Conservation (phyloP, 2,329 filamentous ascomycete genomes). For the Graphilbum sp. region DNA sequence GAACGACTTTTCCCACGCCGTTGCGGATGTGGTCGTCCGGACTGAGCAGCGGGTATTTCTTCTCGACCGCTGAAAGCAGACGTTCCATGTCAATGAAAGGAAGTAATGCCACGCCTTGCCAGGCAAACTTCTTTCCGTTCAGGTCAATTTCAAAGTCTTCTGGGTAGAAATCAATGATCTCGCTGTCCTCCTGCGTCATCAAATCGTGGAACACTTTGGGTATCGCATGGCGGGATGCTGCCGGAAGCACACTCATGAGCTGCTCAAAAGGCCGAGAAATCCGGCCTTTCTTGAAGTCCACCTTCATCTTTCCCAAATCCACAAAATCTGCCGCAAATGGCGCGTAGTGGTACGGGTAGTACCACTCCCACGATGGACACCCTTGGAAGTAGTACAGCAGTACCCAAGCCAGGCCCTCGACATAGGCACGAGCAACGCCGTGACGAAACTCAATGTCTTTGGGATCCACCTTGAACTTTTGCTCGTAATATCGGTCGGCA, state of each 20-base stretch:
- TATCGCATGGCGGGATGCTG: slow-evolving; percentile 80
- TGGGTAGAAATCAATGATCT: slow-evolving; percentile 96
- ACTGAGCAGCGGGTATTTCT: slow-evolving; percentile 65
- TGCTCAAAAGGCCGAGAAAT: slow-evolving; percentile 92
- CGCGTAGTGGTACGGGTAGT: slow-evolving; percentile 96
- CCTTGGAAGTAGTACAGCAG: slow-evolving; percentile 95
- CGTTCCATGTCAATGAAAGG: slow-evolving; percentile 93
- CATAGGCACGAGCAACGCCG: slow-evolving; percentile 79
- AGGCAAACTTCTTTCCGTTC: slow-evolving; percentile 96
- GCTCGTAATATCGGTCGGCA: slow-evolving; percentile 87
- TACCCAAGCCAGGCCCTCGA: slow-evolving; percentile 90
- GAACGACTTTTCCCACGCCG: slow-evolving; percentile 58
- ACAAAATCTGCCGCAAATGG: slow-evolving; percentile 94
- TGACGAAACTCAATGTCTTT: slow-evolving; percentile 74
- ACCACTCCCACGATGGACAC: slow-evolving; percentile 98
- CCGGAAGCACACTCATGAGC: slow-evolving; percentile 92
- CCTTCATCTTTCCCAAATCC: slow-evolving; percentile 60
- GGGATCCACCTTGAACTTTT: slow-evolving; percentile 79
- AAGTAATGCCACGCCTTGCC: slow-evolving; percentile 86
- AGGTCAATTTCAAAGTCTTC: slow-evolving; percentile 85
- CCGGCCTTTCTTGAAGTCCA: slow-evolving; percentile 68
- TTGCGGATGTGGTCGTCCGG: slow-evolving; percentile 68
- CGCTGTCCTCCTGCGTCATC: slow-evolving; percentile 76
- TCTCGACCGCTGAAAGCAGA: slow-evolving; percentile 64
- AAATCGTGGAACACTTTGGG: slow-evolving; percentile 76